Conservation (phyloP, 495 filamentous ascomycete species). For the Evernia prunastri region DNA sequence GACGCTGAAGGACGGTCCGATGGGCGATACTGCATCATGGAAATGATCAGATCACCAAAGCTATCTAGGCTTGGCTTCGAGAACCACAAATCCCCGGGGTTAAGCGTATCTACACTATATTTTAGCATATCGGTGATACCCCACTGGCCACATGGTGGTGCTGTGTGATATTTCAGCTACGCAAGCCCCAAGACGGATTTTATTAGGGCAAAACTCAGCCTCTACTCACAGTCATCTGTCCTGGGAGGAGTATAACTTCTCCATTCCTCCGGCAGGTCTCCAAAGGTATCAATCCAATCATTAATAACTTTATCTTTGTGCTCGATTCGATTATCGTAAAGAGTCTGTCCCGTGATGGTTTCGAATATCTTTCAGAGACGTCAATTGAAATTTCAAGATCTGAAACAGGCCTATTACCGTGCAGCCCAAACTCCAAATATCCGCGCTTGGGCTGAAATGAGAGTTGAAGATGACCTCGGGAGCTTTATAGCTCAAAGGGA, state of each 20-base stretch:
- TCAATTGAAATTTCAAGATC: slow-evolving; percentile 2
- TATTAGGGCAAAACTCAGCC: background rate
- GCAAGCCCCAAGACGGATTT: background rate
- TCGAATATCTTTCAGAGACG: slow-evolving; percentile 14
- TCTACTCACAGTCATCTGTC: slow-evolving; percentile 7
- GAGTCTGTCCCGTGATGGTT: slow-evolving; percentile 9
- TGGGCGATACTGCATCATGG: slow-evolving; percentile 16
- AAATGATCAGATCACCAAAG: slow-evolving; percentile 9
- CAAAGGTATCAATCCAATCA: slow-evolving; percentile 19
- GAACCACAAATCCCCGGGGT: slow-evolving; percentile 6
- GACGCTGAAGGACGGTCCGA: slow-evolving; percentile 15
- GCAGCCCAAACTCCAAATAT: slow-evolving; percentile 21
- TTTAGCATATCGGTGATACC: slow-evolving; percentile 9
- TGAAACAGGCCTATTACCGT: slow-evolving; percentile 2
- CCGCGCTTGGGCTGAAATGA: slow-evolving; percentile 7
- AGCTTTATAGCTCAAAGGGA: slow-evolving; percentile 12
- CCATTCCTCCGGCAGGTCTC: slow-evolving; percentile 16
- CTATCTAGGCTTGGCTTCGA: slow-evolving; percentile 12
- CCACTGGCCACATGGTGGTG: background rate
- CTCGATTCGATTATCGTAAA: slow-evolving; percentile 8
- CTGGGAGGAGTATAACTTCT: background rate
- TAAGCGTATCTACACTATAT: slow-evolving; percentile 3
- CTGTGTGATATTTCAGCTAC: background rate
- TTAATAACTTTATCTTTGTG: slow-evolving; percentile 15
- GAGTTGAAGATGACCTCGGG: slow-evolving; percentile 13